Base-by-base conservation (phyloP, 2,329 filamentous ascomycete genomes). In the Fusarium lateritium region DNA sequence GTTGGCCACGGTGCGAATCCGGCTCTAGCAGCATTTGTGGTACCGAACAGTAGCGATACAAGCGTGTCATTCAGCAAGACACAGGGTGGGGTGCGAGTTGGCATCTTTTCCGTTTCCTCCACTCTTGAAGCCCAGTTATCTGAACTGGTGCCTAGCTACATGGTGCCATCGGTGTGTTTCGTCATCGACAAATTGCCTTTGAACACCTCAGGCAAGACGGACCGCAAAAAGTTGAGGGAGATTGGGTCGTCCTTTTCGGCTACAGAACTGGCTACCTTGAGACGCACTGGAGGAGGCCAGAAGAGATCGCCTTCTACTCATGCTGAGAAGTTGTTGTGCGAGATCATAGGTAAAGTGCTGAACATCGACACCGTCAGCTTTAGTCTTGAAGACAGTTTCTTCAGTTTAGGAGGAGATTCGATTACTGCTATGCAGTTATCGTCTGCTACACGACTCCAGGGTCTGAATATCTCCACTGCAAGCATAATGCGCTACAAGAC, bases 341-440 rank as follows among this genome's bases (percentile, higher is more conserved):
- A 49, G 19, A 38, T 40, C 4, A 40, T 62, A 13, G 58, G 19
- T 3, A 40, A 43, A 3, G 46, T 57, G 2, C 58, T 62, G 7
- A 62, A 62, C 33, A 10, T 62, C 19, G 42, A 43, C 13, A 17
- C 22, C 19, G 6, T 33, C 7, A 59, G 33, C 14, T 31, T 63
- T 14, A 49, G 60, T 15, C 44, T 59, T 7, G 49, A 63, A 39
- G 60, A 63, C 45, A 22, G 21, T 24, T 63, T 63, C 15, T 55
- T 31, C 22, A 43, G 50, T 5, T 49, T 63, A 40, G 60, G 60
- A 40, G 60, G 55, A 7, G 60, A 63, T 33, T 63, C 55, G 1
- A 63, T 63, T 26, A 54, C 60, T 22, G n/a, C 60, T n/a, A 63
- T 63, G 49, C 60, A 63, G n/a, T 31, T 63, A 13, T 63, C 60